Conservation (phyloP, 108 stramenopile species). For the Bacterosira constricta region DNA sequence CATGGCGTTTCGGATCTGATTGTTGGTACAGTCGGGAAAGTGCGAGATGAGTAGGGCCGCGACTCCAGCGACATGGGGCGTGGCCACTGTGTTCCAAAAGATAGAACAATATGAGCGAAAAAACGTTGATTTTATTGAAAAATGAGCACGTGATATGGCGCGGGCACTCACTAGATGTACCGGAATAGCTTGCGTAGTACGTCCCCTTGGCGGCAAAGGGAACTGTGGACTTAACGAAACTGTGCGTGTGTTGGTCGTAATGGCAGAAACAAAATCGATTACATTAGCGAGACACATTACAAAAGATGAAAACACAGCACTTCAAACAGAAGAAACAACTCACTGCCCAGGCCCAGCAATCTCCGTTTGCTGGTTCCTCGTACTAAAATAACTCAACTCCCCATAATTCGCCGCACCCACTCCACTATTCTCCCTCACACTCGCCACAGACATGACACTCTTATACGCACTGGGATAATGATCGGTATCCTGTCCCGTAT, state of each 20-base stretch:
- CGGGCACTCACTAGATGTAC: conserved; percentile 47
- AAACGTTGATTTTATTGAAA: neutral
- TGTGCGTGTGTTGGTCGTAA: no score
- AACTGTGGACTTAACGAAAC: no score
- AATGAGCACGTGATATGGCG: neutral
- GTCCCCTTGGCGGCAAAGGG: neutral
- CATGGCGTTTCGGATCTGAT: conserved; percentile 55
- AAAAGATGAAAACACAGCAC: no score
- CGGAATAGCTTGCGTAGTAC: conserved; percentile 18
- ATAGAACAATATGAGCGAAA: neutral
- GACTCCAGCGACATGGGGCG: conserved; percentile 75
- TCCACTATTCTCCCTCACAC: conserved; percentile 11
- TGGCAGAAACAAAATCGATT: no score
- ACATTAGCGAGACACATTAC: no score
- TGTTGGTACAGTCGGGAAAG: conserved; percentile 51
- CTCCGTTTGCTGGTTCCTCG: conserved; percentile 53
- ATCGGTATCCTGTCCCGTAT: conserved; percentile 31
- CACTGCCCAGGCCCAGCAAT: conserved; percentile 58
- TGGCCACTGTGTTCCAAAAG: conserved; percentile 49
- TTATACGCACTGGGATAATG: conserved; percentile 57
- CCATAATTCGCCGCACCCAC: neutral
- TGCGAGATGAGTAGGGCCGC: conserved; percentile 60
- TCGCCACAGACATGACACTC: conserved; percentile 58
- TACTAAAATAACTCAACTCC: conserved; percentile 22
- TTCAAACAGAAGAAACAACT: no score